These are phyloP conservation scores for Thinopyrum obtusiflorum DNA, from an alignment of 202 grass and related monocot genomes.

Conservation along the genomic window DNA sequence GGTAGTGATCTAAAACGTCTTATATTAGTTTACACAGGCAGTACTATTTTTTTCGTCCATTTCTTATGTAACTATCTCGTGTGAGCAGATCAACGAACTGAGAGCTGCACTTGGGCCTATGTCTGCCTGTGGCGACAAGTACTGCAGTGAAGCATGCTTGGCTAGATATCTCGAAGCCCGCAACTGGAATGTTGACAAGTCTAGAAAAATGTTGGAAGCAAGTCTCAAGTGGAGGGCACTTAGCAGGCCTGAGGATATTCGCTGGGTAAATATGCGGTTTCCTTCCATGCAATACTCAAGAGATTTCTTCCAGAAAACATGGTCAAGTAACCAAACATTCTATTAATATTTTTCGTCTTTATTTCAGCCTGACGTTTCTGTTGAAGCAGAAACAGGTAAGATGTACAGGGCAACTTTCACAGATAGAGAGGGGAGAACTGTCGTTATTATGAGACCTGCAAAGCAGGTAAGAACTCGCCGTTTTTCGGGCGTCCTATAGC, in stretches of 20 bases:
- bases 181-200: slow-evolving; percentile 75
- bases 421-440: slow-evolving; percentile 68
- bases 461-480: slow-evolving; percentile 46
- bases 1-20: no score
- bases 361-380: slow-evolving; percentile 69
- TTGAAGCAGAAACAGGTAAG: slow-evolving; percentile 90
- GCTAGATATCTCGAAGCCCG: slow-evolving; percentile 74
- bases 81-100: slow-evolving; percentile 63
- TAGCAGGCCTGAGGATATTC: slow-evolving; percentile 77
- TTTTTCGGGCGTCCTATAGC: neutral
- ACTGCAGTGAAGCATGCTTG: slow-evolving; percentile 63
- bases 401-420: slow-evolving; percentile 76
- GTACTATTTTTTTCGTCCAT: neutral
- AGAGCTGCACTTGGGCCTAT: slow-evolving; percentile 62
- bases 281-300: neutral
- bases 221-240: slow-evolving; percentile 77
- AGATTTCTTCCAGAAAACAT: neutral
- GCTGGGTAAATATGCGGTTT: slow-evolving; percentile 54
- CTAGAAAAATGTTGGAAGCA: slow-evolving; percentile 87
- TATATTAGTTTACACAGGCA: no score
- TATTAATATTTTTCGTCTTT: neutral
- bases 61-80: slow-evolving; percentile 13
- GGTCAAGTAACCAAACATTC: neutral
- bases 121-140: slow-evolving; percentile 44
- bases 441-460: slow-evolving; percentile 72